These are phyloP conservation scores for Lanmaoa rubissima DNA, from an alignment of 768 basidiomycete genomes.

Conservation along the genomic window DNA sequence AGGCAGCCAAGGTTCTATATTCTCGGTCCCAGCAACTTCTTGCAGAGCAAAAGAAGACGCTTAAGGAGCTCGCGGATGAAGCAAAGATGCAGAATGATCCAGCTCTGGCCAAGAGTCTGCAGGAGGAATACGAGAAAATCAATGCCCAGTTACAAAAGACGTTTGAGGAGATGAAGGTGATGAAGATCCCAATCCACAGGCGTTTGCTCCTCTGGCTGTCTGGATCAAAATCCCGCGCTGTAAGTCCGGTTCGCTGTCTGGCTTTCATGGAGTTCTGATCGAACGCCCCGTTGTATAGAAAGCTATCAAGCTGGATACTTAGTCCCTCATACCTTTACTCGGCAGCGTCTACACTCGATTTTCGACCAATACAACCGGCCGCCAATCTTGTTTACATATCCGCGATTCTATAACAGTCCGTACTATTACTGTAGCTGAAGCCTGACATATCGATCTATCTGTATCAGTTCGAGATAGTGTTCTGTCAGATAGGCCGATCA, in stretches of 20 bases:
- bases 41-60: slow-evolving; percentile 11
- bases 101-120: slow-evolving; percentile 7
- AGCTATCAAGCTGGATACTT: neutral
- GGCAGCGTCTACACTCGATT: neutral
- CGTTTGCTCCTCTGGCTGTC: slow-evolving; percentile 9
- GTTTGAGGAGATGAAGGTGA: slow-evolving; percentile 19
- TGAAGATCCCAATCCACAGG: slow-evolving; percentile 18
- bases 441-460: neutral
- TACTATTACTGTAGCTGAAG: neutral
- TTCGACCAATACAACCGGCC: too few relatives aligned
- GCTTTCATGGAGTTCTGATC: neutral
- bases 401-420: neutral
- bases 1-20: slow-evolving; percentile 19
- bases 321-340: neutral
- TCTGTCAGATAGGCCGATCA: too few relatives aligned
- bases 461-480: too few relatives aligned
- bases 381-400: too few relatives aligned
- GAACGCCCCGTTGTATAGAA: neutral
- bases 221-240: slow-evolving; percentile 5
- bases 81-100: slow-evolving; percentile 15
- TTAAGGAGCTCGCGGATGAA: slow-evolving; percentile 18
- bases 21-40: slow-evolving; percentile 20
- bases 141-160: slow-evolving; percentile 12
- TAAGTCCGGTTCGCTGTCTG: neutral
- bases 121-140: slow-evolving; percentile 10